phyloP scores from a whole-genome alignment of 2,329 filamentous ascomycete genomes.

The Colletotrichum sp. region DNA sequence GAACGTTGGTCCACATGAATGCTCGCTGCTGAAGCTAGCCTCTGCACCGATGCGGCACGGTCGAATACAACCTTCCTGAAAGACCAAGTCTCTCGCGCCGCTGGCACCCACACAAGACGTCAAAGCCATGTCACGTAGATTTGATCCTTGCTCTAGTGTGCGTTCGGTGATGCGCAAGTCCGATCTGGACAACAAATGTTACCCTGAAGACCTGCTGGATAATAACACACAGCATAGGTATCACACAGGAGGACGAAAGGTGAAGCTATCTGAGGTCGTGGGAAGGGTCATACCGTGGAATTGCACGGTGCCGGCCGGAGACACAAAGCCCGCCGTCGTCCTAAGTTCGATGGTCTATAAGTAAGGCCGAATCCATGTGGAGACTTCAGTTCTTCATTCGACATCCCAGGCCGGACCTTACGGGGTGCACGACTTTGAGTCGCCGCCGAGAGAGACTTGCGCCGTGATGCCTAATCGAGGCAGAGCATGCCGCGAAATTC shows the following conservation, averaged over 20 bases:
- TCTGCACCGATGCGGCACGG: slow-evolving; percentile 6
- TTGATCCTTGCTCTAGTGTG: background rate
- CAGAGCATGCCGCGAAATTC: background rate
- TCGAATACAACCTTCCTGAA: background rate
- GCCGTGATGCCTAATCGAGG: background rate
- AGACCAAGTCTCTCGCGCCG: background rate
- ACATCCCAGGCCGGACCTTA: background rate
- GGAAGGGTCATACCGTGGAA: background rate
- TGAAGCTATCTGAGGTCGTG: background rate
- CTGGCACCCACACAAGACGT: background rate
- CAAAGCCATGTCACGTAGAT: background rate
- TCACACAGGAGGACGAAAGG: background rate
- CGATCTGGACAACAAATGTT: background rate
- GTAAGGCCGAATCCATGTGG: background rate
- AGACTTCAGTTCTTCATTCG: background rate
- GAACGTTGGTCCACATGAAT: background rate
- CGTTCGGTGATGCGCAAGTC: background rate
- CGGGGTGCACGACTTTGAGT: background rate
- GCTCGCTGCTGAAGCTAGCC: background rate
- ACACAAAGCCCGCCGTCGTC: background rate
- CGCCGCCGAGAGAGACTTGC: background rate
- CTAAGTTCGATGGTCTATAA: background rate
- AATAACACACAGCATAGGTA: background rate
- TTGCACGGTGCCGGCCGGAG: background rate
- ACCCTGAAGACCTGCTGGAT: background rate